phyloP scores from a whole-genome alignment of 2,329 filamentous ascomycete genomes.

The Cladosporium sp. region DNA sequence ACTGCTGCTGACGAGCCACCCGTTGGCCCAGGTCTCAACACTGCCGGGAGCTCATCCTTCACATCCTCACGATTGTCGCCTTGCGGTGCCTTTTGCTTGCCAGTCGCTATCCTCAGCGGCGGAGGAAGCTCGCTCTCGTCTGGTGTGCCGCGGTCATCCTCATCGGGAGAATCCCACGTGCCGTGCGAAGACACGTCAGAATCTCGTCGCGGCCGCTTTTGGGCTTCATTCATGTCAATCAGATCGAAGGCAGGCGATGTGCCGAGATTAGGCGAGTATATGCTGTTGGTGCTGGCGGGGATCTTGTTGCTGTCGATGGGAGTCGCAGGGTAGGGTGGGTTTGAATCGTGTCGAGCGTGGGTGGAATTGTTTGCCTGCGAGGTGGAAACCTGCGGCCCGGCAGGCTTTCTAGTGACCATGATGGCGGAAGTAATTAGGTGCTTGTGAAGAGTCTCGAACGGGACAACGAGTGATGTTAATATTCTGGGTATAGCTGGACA shows the following conservation, averaged over 20 bases:
- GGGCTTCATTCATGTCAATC: conserved; percentile 30
- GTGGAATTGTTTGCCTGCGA: conserved; percentile 15
- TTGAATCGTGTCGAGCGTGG: conserved; percentile 24
- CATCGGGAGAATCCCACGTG: conserved; percentile 31
- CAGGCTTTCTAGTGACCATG: conserved; percentile 44
- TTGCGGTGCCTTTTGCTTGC: conserved; percentile 21
- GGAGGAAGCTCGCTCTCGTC: conserved; percentile 24
- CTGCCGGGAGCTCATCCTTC: conserved; percentile 24
- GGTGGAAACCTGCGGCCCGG: conserved; percentile 35
- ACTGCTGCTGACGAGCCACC: conserved; percentile 14
- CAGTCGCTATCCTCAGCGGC: conserved; percentile 24
- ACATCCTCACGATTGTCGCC: conserved; percentile 15
- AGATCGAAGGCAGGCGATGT: conserved; percentile 38
- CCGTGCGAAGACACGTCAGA: conserved; percentile 32
- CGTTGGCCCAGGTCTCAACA: conserved; percentile 23
- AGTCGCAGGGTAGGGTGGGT: conserved; percentile 43
- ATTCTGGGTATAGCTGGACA: background rate
- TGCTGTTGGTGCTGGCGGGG: conserved; percentile 20
- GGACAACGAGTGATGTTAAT: too few relatives aligned
- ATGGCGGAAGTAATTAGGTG: conserved; percentile 10
- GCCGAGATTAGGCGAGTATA: conserved; percentile 32
- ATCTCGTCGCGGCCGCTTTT: conserved; percentile 26
- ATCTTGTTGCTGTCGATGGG: conserved; percentile 31
- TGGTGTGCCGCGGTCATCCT: conserved; percentile 12
- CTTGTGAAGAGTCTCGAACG: too few relatives aligned